Evolutionary conservation across 2,329 filamentous ascomycete genomes (phyloP).

Genomic region (Pyricularia grisea): DNA sequence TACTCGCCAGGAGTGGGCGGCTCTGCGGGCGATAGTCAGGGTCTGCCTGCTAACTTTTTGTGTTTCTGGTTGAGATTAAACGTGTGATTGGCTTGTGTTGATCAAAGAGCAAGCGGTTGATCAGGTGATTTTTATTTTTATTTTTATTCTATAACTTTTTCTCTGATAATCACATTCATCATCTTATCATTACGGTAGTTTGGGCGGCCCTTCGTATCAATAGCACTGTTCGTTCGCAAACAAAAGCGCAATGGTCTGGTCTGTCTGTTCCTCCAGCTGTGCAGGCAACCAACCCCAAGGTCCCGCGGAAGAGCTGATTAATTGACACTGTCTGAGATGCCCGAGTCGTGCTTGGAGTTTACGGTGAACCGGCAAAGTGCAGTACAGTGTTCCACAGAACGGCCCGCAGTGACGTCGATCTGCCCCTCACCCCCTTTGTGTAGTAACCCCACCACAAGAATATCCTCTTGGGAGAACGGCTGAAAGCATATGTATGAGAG

Average conservation of each 20-base stretch:
- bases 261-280: too few relatives aligned
- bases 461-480: not conserved
- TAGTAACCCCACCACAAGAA: not conserved
- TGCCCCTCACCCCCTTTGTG: not conserved
- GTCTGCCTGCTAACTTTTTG: not conserved
- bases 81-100: not conserved
- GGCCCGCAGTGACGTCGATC: not conserved
- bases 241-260: too few relatives aligned
- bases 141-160: not conserved
- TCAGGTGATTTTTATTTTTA: not conserved
- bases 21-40: not conserved
- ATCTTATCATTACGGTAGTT: not conserved
- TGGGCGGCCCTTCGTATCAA: not conserved
- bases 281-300: too few relatives aligned
- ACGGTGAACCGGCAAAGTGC: not conserved
- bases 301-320: not conserved
- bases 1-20: not conserved
- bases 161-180: not conserved
- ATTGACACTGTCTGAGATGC: not conserved
- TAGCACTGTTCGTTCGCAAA: too few relatives aligned
- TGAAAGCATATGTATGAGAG: not conserved
- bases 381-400: not conserved
- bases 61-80: not conserved
- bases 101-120: not conserved
- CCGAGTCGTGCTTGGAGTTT: not conserved